Conservation (phyloP, 306 rosid genomes). For the Fagus crenata region DNA sequence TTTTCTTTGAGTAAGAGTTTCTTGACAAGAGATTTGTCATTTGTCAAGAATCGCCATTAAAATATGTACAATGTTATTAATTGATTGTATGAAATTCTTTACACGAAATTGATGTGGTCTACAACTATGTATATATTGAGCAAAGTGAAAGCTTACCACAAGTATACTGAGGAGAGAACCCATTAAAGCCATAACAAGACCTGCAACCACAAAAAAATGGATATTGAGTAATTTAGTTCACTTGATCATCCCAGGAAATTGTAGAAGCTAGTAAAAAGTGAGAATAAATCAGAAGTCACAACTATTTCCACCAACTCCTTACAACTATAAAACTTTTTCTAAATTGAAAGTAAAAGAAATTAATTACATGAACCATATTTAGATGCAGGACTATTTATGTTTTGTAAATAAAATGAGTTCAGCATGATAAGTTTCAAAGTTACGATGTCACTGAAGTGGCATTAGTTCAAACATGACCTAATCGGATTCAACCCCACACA, state of each 20-base stretch:
- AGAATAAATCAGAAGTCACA: neutral
- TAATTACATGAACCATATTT: neutral
- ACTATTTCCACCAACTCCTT: neutral
- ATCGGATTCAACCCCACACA: neutral
- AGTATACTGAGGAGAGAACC: conserved; percentile 66
- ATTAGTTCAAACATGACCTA: neutral
- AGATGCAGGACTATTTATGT: neutral
- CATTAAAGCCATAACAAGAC: conserved; percentile 76
- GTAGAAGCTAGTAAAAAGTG: neutral
- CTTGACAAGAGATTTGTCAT: too few relatives aligned
- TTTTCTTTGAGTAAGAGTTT: too few relatives aligned
- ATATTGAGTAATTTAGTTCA: conserved; percentile 4
- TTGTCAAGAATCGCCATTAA: neutral
- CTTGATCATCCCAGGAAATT: neutral
- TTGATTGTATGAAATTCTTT: neutral
- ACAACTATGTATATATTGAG: conserved; percentile 11
- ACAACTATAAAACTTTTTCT: neutral
- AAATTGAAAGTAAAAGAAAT: neutral
- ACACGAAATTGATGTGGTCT: neutral
- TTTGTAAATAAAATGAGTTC: too few relatives aligned
- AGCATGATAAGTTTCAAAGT: neutral
- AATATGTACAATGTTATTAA: conserved; percentile 8
- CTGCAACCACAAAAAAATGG: conserved; percentile 45
- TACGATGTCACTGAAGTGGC: neutral
- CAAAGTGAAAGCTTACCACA: conserved; percentile 50